Evolutionary conservation across 768 basidiomycete species (phyloP), one percentile per base, ranked within the genome.

Genomic region (Kwoniella newhampshirensis): DNA sequence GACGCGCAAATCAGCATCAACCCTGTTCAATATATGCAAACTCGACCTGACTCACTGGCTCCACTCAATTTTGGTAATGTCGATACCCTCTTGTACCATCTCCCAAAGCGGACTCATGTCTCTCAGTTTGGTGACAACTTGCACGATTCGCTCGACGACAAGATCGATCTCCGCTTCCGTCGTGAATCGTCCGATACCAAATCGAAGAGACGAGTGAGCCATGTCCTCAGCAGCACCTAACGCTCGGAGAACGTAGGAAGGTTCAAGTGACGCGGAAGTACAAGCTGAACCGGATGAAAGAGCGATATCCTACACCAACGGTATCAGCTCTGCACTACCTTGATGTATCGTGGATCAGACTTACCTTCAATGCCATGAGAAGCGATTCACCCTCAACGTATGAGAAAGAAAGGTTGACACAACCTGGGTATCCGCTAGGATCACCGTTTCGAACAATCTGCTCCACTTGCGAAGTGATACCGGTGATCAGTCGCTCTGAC

Each of bases 61-160:
- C 93, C 93, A 97, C 78, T 97, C 84, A 74, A 98, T 99, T 17
- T 87, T 82, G 73, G 86, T 91, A 66, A 98, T 84, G 76, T 99
- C 96, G 58, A 98, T 93, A 40, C 94, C 94, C 75, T 98, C 96
- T 78, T 96, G 91, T 15, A 98, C 93, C 93, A 99, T 97, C 79
- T 99, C 96, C 94, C 94, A 99, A 51, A 99, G 78, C 30, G 96
- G 96, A 71, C 91, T 93, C 90, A 99, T 91, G 59, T 99, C 94
- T 48, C 94, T 84, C 62, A 99, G 82, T 62, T 82, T 83, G 46
- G 85, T 83, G 12, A 98, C 96, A n/a, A 88, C 88, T 27, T 82
- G 81, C 18, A 93, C 84, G 50, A 98, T 91, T 70, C 90, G 87
- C 63, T 84, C 82, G 36, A 93, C 83, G 46, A 99, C 94, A 64